Base-by-base conservation (phyloP, 345 rosid species). In the Lumnitzera littorea region DNA sequence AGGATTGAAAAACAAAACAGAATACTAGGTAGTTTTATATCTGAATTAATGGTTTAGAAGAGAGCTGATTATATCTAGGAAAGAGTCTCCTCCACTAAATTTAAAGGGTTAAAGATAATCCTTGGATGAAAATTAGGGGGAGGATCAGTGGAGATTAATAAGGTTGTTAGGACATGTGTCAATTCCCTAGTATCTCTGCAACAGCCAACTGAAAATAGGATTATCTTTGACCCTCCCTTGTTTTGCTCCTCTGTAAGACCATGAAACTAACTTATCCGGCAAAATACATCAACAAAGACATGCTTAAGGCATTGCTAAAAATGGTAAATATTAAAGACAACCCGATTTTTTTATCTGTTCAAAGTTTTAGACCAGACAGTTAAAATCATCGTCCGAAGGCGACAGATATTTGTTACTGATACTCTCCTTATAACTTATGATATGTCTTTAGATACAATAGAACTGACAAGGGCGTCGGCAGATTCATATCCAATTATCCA, bases 111-210 rank as follows among this genome's bases (percentile, higher is more conserved):
- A 20, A 20, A 20, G 16, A 57, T 15, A 36, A 41, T 57, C 48
- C 46, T 48, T 48, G 60, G 60, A 57, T 57, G 17, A 57, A 43
- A 43, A 57, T 57, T 36, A 5, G 43, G 43, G 43, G 43, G 46
- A 56, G 48, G 24, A 16, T 24, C n/a, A 36, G 5, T 57, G 60
- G 60, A 41, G 60, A 41, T 57, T 57, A 57, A 36, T 43, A 5
- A 57, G 60, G 60, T 23, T 16, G 60, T 43, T 41, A 57, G 46
- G 60, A 23, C 60, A 57, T 15, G 48, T 57, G 60, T 46, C 60
- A 46, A 16, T 57, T 57, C 25, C 17, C 60, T 16, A 56, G 57
- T 56, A 24, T 48, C 11, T 36, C 20, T 36, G 48, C 27, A 41
- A 57, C 25, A 16, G 46, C 49, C 49, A 6, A 46, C 50, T 57